Base-by-base conservation (phyloP, 1,284 basidiomycete genomes). In the Ceratobasidium theobromae region DNA sequence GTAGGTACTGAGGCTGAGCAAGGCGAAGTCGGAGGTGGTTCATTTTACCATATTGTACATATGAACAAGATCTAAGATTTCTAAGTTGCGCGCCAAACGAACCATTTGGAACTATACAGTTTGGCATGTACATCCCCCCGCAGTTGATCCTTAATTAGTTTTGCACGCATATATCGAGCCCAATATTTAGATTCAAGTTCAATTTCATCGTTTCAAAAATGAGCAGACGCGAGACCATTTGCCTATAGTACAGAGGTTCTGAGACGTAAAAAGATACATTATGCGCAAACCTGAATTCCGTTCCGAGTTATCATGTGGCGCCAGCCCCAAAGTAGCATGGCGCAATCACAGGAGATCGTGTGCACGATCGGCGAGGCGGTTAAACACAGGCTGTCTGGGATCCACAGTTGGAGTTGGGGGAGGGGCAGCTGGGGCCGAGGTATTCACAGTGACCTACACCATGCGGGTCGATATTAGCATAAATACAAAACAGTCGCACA, bases 311-410 rank as follows among this genome's bases (percentile, higher is more conserved):
- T 51, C 35, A n/a, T n/a, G n/a, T n/a, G n/a, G 18, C 12, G 33
- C 46, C 35, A 38, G 33, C 40, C 43, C 43, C 6, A 45, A 14
- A 45, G 6, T 45, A 14, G 12, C 18, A 21, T 21, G 18, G 18
- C 11, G 18, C 58, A 25, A 62, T 62, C 46, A 62, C 18, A 62
- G 48, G 12, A 62, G 58, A 41, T 62, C 58, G 27, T 62, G 58
- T 21, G 43, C 58, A 30, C 58, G 58, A 8, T 62, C 33, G 9
- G 48, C 48, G 16, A 62, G 27, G 35, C 58, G 58, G 27, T 35
- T 46, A 14, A 27, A 27, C 30, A 49, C 48, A 4, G 45, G 46
- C 6, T 11, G 6, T 11, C 18, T 45, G 43, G 43, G 43, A 6
- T 9, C 9, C 9, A 45, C 43, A 16, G 35, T 30, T 3, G 58